phyloP scores from a whole-genome alignment of 345 rosid genomes.

The Populus euphratica region DNA sequence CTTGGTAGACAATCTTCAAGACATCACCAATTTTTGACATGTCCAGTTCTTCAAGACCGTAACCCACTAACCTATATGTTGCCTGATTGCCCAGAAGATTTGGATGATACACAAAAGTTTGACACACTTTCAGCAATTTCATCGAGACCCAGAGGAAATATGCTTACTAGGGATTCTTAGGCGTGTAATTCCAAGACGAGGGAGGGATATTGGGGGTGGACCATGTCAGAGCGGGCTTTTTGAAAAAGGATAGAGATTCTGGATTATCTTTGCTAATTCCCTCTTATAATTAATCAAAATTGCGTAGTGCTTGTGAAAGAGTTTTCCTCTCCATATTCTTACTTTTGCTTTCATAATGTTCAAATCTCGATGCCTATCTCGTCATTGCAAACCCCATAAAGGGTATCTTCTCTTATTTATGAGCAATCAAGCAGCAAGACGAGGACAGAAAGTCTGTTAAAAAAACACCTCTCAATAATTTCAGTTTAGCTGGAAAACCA shows the following conservation, averaged over 20 bases:
- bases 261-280: conserved; percentile 12
- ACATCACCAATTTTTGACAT: background rate
- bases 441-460: background rate
- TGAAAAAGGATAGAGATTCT: conserved; percentile 1
- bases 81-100: background rate
- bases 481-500: conserved; percentile 11
- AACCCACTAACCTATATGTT: conserved; percentile 3
- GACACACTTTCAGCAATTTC: background rate
- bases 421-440: background rate
- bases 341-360: background rate
- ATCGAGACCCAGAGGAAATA: background rate
- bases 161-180: conserved; percentile 7
- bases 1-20: conserved; percentile 1
- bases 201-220: conserved; percentile 11
- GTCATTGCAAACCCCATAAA: background rate
- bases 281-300: conserved; percentile 1
- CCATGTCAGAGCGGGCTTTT: background rate
- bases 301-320: background rate
- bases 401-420: background rate
- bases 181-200: background rate
- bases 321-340: conserved; percentile 2
- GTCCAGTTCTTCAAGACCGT: background rate
- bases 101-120: background rate
- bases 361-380: background rate
- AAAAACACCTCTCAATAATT: background rate